Conservation (phyloP, 2,329 filamentous ascomycete species). For the Cladosporium colombiae region DNA sequence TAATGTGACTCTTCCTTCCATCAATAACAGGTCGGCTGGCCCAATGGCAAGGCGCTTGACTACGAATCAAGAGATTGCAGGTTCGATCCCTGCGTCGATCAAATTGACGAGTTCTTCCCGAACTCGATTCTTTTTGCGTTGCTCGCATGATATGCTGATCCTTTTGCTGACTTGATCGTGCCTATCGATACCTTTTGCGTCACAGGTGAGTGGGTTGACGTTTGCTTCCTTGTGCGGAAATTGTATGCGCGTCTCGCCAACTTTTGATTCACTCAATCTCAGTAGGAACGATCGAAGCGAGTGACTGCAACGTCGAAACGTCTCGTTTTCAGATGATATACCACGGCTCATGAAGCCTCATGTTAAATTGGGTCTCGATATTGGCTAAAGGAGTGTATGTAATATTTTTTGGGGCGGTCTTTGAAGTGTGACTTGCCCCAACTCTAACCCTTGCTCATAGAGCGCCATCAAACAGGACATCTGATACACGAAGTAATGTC, state of each 20-base stretch:
- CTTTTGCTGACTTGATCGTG: not conserved
- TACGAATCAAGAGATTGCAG: constrained; percentile 40
- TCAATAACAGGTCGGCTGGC: constrained; percentile 38
- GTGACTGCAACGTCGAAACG: too few relatives aligned
- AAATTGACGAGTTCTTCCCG: not conserved
- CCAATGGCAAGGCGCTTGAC: constrained; percentile 62
- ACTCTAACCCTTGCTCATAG: not conserved
- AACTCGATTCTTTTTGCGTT: not conserved
- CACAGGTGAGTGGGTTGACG: too few relatives aligned
- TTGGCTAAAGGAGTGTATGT: not conserved
- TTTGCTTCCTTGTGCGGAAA: too few relatives aligned
- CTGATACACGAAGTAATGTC: not conserved
- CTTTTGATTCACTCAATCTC: too few relatives aligned
- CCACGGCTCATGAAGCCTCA: not conserved
- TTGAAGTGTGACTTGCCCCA: not conserved
- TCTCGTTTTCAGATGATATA: not conserved
- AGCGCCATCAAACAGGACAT: not conserved
- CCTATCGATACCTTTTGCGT: not conserved
- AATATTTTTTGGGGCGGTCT: not conserved
- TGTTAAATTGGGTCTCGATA: not conserved
- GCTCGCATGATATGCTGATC: not conserved
- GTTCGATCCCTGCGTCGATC: constrained; percentile 23
- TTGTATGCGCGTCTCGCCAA: too few relatives aligned
- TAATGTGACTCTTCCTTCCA: not conserved
- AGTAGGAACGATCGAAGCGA: too few relatives aligned